These are phyloP conservation scores for Infundibulicybe gibba DNA, from an alignment of 768 basidiomycete species.

Conservation along the genomic window DNA sequence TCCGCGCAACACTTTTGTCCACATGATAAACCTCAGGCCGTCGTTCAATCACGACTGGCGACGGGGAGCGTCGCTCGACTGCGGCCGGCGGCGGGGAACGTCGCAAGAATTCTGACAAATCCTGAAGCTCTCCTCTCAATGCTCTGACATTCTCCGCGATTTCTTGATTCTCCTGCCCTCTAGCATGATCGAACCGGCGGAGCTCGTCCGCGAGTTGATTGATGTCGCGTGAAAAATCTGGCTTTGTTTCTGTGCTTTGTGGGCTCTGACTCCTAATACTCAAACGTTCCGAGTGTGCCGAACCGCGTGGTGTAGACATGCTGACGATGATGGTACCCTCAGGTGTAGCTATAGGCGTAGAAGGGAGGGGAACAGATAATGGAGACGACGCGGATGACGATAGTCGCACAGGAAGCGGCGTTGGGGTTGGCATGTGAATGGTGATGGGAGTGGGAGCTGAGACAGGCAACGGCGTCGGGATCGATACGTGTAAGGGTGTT, in stretches of 20 bases:
- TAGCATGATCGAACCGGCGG: conserved; percentile 45
- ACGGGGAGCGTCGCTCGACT: neutral
- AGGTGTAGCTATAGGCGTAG: conserved; percentile 27
- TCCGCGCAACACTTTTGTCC: too few species aligned
- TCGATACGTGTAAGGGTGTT: neutral
- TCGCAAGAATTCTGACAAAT: conserved; percentile 56
- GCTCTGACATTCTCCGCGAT: conserved; percentile 65
- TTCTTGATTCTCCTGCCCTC: conserved; percentile 62
- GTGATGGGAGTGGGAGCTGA: conserved; percentile 1
- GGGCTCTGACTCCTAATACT: conserved; percentile 28
- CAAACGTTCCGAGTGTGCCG: conserved; percentile 27
- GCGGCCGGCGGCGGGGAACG: conserved; percentile 29
- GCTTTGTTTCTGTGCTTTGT: conserved; percentile 41
- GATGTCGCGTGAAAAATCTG: conserved; percentile 48
- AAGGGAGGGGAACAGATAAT: neutral
- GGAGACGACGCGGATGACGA: conserved; percentile 22
- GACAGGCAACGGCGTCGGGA: conserved; percentile 15
- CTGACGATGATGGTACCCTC: conserved; percentile 33
- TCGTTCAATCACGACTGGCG: conserved; percentile 1
- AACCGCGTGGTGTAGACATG: conserved; percentile 37
- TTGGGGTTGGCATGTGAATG: too few species aligned
- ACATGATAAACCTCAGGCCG: neutral
- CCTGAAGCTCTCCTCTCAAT: conserved; percentile 65
- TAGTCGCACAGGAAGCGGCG: conserved; percentile 16
- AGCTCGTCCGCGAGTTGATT: conserved; percentile 55